Base-by-base conservation (phyloP, 129 eudicot genomes). In the Tagetes erecta region DNA sequence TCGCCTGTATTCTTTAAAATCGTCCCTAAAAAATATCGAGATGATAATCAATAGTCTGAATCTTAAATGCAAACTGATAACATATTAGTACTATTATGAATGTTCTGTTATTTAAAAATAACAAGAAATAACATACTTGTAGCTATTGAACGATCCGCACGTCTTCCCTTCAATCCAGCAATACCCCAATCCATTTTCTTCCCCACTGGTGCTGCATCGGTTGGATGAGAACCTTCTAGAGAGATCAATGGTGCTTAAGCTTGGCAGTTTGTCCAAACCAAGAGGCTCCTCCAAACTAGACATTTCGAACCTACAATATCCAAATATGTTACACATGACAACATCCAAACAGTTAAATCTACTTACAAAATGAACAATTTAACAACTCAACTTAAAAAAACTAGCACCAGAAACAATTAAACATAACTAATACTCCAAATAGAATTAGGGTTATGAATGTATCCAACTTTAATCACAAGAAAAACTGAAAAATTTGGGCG, bases 271-370 rank as follows among this genome's bases (percentile, higher is more conserved):
- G 83, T 93, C 97, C 76, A 93, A 79, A 64, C 89, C 87, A 77
- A 93, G 86, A 59, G 97, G 97, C 84, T 93, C 85, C 85, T 93
- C 96, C 85, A 93, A 83, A 80, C 97, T 93, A 52, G 97, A 90
- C 96, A 90, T 93, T 73, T 80, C 56, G 64, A 57, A 36, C 14
- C 45, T 36, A 8, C 33, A 51, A 51, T n/a, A 51, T 13, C 10
- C 31, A 62, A 60, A 10, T 3, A 8, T 46, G 10, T 7, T 12
- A 8, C 12, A 46, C 66, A 60, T 11, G 35, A 60, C 66, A 60
- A 60, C 42, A 60, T 34, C 42, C 66, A 60, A 60, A 3, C 67
- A 35, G 42, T 35, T 60, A 1, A 35, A 60, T 12, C 67, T 11
- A 11, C 6, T 0, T 5, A 62, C 3, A 62, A 60, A 35, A 62